phyloP scores from a whole-genome alignment of 2,329 filamentous ascomycete species.

The Fusarium nanum region DNA sequence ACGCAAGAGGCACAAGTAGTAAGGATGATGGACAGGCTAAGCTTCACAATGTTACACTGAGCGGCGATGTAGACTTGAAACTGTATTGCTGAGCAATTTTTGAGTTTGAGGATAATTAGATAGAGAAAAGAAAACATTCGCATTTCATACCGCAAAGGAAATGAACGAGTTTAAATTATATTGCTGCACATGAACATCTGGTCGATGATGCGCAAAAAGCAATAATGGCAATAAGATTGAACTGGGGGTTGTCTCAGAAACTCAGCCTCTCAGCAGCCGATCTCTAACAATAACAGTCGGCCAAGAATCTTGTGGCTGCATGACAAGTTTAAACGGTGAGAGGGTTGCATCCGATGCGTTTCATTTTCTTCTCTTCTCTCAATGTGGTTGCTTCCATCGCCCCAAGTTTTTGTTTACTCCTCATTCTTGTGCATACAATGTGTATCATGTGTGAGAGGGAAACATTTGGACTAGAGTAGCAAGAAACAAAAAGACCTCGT shows the following conservation, averaged over 20 bases:
- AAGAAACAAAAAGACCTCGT: background rate
- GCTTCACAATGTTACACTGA: constrained; percentile 38
- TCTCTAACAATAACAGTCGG: constrained; percentile 10
- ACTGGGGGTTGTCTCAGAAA: constrained; percentile 29
- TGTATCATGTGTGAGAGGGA: constrained; percentile 15
- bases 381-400: constrained; percentile 23
- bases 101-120: background rate
- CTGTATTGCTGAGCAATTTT: constrained; percentile 10
- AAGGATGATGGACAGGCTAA: constrained; percentile 10
- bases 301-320: constrained; percentile 26
- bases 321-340: constrained; percentile 21
- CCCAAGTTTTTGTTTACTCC: background rate
- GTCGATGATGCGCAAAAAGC: constrained; percentile 2
- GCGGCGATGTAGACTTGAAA: constrained; percentile 29
- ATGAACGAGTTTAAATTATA: background rate
- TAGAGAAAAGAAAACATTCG: constrained; percentile 3
- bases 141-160: background rate
- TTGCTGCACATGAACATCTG: background rate
- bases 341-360: constrained; percentile 34
- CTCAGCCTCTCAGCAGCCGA: constrained; percentile 21
- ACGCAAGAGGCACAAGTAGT: constrained; percentile 30
- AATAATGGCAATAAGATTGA: constrained; percentile 8
- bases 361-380: constrained; percentile 7
- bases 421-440: constrained; percentile 5
- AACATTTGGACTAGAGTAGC: constrained; percentile 12